Evolutionary conservation across 805 yeast genomes (phyloP), one percentile per base, ranked within the genome.

Genomic region (Candida nemodendra): DNA sequence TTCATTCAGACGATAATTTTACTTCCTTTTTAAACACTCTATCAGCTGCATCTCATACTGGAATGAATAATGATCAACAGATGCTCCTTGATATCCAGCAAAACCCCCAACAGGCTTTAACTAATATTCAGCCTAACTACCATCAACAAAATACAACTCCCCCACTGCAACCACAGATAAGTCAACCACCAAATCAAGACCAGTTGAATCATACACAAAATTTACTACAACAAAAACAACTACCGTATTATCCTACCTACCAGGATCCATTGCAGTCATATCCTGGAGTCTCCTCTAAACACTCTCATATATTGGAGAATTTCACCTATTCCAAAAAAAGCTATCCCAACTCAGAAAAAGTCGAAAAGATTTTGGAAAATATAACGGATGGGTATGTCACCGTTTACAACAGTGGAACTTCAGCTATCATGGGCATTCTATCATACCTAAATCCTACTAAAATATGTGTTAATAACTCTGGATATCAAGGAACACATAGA

Each of bases 401-500:
- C 0, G 62, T 70, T 2, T 76, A 76, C 42, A 66, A 66, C 30
- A 71, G 78, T 1, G 80, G 81, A 1, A 61, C 77, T 5, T 61
- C 73, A 18, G 78, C 81, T 0, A 71, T 73, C 30, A 66, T 62
- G 65, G 80, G 77, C 1, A 64, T 70, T 13, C 51, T 75, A 42
- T 71, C 76, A 18, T 64, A 62, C 41, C 53, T 66, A 33, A 74
- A 74, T 46, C 79, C 79, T 1, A 62, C 63, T 26, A 59, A 53
- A 11, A 51, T 76, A 5, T 62, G 67, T 36, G 67, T 74, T 29
- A 74, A 74, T 22, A 60, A 69, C 27, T 69, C 72, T 1, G 69
- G 69, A 9, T 76, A 73, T 51, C 78, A 71, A 49, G 81, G 81
- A 2, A 66, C 76, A 28, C 76, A 68, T 44, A 72, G 72, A 31